phyloP scores from a whole-genome alignment of 805 yeast genomes.

The Nakazawaea ambrosiae region DNA sequence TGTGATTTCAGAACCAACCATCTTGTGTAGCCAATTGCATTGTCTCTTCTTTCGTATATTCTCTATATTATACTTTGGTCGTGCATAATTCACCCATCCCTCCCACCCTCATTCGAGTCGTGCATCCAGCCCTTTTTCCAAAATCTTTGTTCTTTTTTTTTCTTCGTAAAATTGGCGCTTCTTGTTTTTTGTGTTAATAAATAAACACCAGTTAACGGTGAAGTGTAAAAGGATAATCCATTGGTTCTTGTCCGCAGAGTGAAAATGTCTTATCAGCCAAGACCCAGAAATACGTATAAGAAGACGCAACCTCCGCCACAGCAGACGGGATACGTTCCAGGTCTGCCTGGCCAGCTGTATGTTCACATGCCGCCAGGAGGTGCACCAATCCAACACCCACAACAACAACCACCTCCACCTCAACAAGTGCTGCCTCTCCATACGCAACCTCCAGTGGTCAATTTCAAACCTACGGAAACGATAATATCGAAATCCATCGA shows the following conservation, averaged over 20 bases:
- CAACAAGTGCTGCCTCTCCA: slow-evolving; percentile 2
- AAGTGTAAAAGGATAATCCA: neutral
- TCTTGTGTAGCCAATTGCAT: too few species aligned
- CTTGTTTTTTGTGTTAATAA: too few species aligned
- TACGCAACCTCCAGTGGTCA: slow-evolving; percentile 13
- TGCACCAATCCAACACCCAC: neutral
- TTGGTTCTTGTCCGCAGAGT: neutral
- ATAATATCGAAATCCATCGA: slow-evolving; percentile 23
- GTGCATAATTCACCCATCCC: too few species aligned
- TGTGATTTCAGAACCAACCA: too few species aligned
- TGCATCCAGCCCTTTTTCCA: too few species aligned
- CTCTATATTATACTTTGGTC: too few species aligned
- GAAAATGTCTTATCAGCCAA: slow-evolving; percentile 7
- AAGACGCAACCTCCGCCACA: neutral
- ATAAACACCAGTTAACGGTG: neutral
- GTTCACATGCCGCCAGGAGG: neutral
- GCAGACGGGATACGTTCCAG: neutral
- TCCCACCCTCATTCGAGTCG: too few species aligned
- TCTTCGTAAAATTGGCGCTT: too few species aligned
- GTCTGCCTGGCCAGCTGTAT: too few species aligned
- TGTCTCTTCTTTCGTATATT: too few species aligned
- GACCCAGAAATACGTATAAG: slow-evolving; percentile 4
- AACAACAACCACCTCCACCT: slow-evolving; percentile 1
- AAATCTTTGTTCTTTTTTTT: too few species aligned
- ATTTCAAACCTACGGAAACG: slow-evolving; percentile 27